Conservation (phyloP, 2,329 filamentous ascomycete species). For the Penicillium sp. region DNA sequence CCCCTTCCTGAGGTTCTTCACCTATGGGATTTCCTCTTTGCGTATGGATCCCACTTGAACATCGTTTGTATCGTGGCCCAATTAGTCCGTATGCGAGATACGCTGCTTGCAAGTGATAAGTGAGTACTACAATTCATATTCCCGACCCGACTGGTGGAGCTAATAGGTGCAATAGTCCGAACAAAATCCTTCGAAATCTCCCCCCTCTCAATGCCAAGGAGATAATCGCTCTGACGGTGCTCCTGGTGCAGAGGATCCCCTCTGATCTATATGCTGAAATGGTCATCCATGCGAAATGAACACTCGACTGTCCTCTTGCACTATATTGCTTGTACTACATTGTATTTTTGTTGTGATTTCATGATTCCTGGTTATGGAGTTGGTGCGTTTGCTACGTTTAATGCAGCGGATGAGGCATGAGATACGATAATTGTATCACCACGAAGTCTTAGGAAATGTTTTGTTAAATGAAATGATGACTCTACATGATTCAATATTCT, state of each 20-base stretch:
- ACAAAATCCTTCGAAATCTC: slow-evolving; percentile 85
- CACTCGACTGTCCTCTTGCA: neutral
- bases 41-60: slow-evolving; percentile 92
- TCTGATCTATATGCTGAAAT: slow-evolving; percentile 89
- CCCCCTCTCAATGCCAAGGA: slow-evolving; percentile 79
- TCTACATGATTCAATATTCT: neutral
- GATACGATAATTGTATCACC: slow-evolving; percentile 10
- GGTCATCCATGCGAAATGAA: slow-evolving; percentile 71
- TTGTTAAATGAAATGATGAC: slow-evolving; percentile 24
- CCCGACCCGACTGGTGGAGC: neutral
- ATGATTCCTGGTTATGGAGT: slow-evolving; percentile 2
- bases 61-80: slow-evolving; percentile 96
- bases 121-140: slow-evolving; percentile 40
- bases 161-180: slow-evolving; percentile 64
- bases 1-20: slow-evolving; percentile 89
- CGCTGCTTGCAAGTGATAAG: slow-evolving; percentile 82
- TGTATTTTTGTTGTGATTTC: neutral
- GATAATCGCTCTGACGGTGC: slow-evolving; percentile 81
- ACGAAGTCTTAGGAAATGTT: slow-evolving; percentile 14
- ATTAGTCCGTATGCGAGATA: slow-evolving; percentile 80
- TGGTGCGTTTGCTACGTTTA: neutral
- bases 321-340: neutral
- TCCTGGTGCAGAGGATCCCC: slow-evolving; percentile 85
- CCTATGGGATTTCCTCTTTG: slow-evolving; percentile 96
- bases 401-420: slow-evolving; percentile 13